Percentiles rank a stretch among this genome's conserved stretches.
Evolutionary conservation across 495 filamentous ascomycete genomes (phyloP).

Genomic region (Beverwykella pulmonaria): DNA sequence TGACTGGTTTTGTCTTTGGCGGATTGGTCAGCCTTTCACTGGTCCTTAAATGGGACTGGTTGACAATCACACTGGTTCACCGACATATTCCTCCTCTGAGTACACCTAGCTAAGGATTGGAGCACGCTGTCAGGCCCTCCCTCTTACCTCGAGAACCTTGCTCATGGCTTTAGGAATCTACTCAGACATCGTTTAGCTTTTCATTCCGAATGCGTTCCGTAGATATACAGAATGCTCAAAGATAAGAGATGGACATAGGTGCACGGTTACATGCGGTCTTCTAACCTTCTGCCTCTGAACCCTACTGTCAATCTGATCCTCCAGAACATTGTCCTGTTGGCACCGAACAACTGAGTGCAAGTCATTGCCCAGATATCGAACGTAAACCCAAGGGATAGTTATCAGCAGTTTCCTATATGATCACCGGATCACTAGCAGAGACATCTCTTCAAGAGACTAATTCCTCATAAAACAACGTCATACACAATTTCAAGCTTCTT

Average conservation of each 20-base stretch:
- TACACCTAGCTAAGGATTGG: too few relatives aligned
- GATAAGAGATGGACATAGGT: not conserved
- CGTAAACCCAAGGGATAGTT: too few relatives aligned
- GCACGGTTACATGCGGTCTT: not conserved
- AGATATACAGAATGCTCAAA: not conserved
- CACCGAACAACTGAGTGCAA: too few relatives aligned
- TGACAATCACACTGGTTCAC: not conserved
- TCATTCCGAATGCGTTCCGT: not conserved
- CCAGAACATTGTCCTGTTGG: not conserved
- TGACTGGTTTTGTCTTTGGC: not conserved
- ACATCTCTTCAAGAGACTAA: too few relatives aligned
- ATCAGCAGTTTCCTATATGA: too few relatives aligned
- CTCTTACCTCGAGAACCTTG: not conserved
- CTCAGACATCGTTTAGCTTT: not conserved
- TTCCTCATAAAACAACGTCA: too few relatives aligned
- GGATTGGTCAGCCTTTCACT: not conserved
- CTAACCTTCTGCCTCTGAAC: not conserved
- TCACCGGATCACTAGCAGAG: too few relatives aligned
- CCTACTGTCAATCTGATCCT: not conserved
- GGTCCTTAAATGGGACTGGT: not conserved
- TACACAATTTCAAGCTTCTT: too few relatives aligned
- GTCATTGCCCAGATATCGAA: too few relatives aligned
- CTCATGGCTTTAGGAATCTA: not conserved
- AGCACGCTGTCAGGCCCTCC: not conserved
- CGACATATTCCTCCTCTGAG: not conserved